Conservation (phyloP, 345 rosid species). For the Populus nigra region DNA sequence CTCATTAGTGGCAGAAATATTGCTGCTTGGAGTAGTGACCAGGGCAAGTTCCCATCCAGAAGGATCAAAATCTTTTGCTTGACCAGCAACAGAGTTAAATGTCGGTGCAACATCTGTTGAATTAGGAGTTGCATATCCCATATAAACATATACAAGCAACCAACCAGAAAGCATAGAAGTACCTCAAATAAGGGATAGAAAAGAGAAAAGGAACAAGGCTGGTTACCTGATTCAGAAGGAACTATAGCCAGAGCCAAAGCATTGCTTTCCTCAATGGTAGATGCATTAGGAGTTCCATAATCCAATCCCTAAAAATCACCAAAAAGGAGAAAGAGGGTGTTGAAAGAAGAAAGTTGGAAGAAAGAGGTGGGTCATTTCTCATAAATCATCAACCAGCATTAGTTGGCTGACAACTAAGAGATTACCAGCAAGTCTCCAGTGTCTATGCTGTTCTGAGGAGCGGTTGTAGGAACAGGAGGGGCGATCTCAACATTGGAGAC, state of each 20-base stretch:
- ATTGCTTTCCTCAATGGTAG: slow-evolving; percentile 77
- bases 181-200: neutral
- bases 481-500: slow-evolving; percentile 42
- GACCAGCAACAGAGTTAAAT: slow-evolving; percentile 47
- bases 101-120: slow-evolving; percentile 49
- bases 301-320: slow-evolving; percentile 59
- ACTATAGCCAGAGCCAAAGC: slow-evolving; percentile 93
- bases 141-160: slow-evolving; percentile 3
- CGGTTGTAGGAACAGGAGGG: slow-evolving; percentile 46
- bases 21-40: slow-evolving; percentile 66
- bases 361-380: neutral
- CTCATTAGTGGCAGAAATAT: slow-evolving; percentile 74
- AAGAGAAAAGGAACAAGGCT: neutral
- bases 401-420: neutral
- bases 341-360: slow-evolving; percentile 5
- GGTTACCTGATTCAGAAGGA: slow-evolving; percentile 56
- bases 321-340: neutral
- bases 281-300: slow-evolving; percentile 49
- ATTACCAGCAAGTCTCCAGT: slow-evolving; percentile 84
- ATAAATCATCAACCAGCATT: slow-evolving; percentile 4
- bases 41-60: slow-evolving; percentile 96
- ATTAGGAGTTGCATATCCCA: neutral
- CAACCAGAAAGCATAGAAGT: neutral
- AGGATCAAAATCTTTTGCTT: slow-evolving; percentile 69
- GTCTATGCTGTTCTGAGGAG: slow-evolving; percentile 54